Conservation (phyloP, 169 alveolate genomes). For the Plasmodium inui region DNA sequence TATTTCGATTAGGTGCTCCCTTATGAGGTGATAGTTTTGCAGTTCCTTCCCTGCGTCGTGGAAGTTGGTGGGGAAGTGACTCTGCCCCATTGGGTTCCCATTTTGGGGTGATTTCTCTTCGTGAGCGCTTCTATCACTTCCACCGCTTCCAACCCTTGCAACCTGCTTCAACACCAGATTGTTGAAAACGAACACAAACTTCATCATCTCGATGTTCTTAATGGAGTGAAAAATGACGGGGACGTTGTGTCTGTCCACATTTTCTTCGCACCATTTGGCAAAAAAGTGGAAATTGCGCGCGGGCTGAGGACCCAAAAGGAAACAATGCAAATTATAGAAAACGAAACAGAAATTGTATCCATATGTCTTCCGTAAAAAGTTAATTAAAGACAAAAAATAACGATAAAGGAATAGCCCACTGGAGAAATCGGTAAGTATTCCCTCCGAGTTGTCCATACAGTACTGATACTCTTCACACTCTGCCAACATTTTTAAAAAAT, state of each 20-base stretch:
- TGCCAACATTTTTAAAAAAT: constrained; percentile 35
- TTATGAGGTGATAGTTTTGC: constrained; percentile 17
- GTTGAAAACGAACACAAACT: constrained; percentile 22
- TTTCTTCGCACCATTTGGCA: background rate
- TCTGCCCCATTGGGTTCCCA: background rate
- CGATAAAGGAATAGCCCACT: constrained; percentile 19
- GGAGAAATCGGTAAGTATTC: constrained; percentile 4
- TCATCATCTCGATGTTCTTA: constrained; percentile 56
- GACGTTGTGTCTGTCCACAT: background rate
- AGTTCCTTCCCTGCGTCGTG: background rate
- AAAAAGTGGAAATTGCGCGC: constrained; percentile 30
- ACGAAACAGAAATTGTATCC: constrained; percentile 25
- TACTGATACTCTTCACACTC: constrained; percentile 44
- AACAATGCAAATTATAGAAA: constrained; percentile 28
- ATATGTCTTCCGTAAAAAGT: constrained; percentile 6
- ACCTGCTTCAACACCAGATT: background rate
- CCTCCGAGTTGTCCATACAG: constrained; percentile 8
- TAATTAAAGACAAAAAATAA: constrained; percentile 4
- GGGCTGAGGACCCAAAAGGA: constrained; percentile 38
- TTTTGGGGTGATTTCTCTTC: no score
- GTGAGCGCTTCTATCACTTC: background rate
- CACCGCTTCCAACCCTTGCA: background rate
- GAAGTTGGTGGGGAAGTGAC: background rate
- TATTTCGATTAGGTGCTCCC: constrained; percentile 27
- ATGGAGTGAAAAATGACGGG: constrained; percentile 32